Conservation (phyloP, 2,329 filamentous ascomycete genomes). For the Sphaerulina vaccinii region DNA sequence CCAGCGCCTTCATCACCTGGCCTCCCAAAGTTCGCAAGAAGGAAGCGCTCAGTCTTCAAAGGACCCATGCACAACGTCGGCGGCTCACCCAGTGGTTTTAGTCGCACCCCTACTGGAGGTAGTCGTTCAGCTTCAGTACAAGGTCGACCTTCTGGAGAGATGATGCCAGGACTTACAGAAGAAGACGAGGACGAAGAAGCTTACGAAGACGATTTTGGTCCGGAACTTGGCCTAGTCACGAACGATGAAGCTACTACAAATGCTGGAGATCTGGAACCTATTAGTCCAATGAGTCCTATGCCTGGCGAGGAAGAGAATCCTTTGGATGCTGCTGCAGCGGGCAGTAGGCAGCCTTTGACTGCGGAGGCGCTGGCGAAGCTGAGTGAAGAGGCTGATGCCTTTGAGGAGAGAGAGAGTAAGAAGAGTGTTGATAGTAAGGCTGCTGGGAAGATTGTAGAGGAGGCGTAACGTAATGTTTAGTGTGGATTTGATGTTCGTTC, state of each 20-base stretch:
- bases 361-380: conserved; percentile 36
- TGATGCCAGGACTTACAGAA: conserved; percentile 56
- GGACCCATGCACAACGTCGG: conserved; percentile 60
- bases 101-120: conserved; percentile 16
- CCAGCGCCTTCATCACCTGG: conserved; percentile 57
- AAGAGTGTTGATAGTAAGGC: background rate
- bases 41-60: conserved; percentile 80
- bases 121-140: conserved; percentile 57
- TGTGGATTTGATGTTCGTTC: too few species aligned
- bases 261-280: conserved; percentile 8
- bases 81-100: conserved; percentile 39
- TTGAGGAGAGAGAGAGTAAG: conserved; percentile 12
- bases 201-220: conserved; percentile 34
- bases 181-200: conserved; percentile 33
- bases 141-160: conserved; percentile 69
- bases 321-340: conserved; percentile 5
- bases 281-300: conserved; percentile 22
- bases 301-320: conserved; percentile 16
- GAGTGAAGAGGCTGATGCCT: conserved; percentile 27
- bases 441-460: background rate
- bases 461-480: too few species aligned
- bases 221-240: conserved; percentile 15
- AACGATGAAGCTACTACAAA: conserved; percentile 12
- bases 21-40: conserved; percentile 70
- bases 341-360: conserved; percentile 28